Base-by-base conservation (phyloP, 257 asterid genomes). In the Rhazya stricta region DNA sequence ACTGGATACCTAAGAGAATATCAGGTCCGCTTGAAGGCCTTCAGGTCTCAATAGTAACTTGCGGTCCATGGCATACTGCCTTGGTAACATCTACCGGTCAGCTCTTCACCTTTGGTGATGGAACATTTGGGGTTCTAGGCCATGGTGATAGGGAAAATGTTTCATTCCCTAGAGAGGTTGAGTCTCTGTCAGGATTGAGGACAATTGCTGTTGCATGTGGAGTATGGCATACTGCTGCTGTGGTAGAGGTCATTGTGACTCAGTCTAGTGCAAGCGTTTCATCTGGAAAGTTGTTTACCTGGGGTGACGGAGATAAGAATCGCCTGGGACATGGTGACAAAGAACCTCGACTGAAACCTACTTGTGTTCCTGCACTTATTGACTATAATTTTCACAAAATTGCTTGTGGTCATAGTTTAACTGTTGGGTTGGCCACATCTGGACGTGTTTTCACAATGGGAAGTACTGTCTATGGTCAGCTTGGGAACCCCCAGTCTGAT, bases 1-100 rank as follows among this genome's bases (percentile, higher is more conserved):
- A 93, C 76, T 93, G 98, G 97, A 91, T 93, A 78, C 98, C 98
- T 5, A 93, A 93, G 88, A 88, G 98, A 83, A 83, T 93, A 13
- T 83, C 94, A 1, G 98, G 98, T 69, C 97, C 97, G 0, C 90
- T 93, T 39, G 98, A 93, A 41, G 96, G 98, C 32, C 96, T 93
- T 84, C 96, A 85, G 74, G 83, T 91, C 65, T 89, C 96, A 29
- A 79, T 78, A 43, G 91, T 93, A 81, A 81, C 95, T 62, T 93
- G 98, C 57, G 98, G 98, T 30, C 96, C 98, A 39, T 93, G 98
- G 98, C 98, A 93, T 78, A 88, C 98, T 4, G 97, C 98, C 57
- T 77, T 93, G 81, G 79, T 93, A 71, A 89, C 98, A 12, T 82
- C 93, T 18, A 88, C 85, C 3, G 95, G 95, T 8, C 97, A 91